phyloP scores from a whole-genome alignment of 768 basidiomycete species.

The Agaricus bisporus region DNA sequence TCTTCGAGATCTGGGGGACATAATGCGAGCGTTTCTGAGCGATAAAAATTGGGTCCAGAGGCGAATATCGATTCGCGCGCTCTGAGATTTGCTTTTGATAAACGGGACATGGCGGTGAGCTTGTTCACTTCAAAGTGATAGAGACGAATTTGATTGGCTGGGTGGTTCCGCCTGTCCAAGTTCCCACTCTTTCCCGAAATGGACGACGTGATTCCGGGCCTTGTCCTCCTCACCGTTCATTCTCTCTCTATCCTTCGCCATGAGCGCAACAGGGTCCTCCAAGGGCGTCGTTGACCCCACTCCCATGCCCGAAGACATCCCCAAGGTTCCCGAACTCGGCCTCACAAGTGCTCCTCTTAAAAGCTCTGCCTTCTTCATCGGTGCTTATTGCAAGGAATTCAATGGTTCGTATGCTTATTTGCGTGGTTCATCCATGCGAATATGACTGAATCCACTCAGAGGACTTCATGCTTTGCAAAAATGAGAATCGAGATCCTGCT shows the following conservation, averaged over 20 bases:
- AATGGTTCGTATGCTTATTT: constrained; percentile 63
- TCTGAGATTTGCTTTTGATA: constrained; percentile 47
- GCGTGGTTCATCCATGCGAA: background rate
- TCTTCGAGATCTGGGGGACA: constrained; percentile 71
- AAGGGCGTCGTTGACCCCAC: constrained; percentile 58
- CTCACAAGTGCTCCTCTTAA: constrained; percentile 90
- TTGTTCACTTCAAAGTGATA: too few relatives aligned
- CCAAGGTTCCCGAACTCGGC: constrained; percentile 85
- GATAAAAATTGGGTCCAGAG: constrained; percentile 58
- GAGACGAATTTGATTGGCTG: constrained; percentile 10
- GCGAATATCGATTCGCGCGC: constrained; percentile 67
- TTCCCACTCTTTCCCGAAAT: constrained; percentile 10
- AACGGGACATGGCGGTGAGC: constrained; percentile 39
- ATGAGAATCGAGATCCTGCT: constrained; percentile 81
- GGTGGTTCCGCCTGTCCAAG: background rate
- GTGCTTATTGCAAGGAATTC: constrained; percentile 90
- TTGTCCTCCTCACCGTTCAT: constrained; percentile 3
- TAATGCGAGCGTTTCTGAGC: constrained; percentile 54
- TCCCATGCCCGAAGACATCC: constrained; percentile 56
- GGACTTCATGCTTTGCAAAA: constrained; percentile 88
- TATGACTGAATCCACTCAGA: constrained; percentile 16
- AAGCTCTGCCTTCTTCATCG: constrained; percentile 96
- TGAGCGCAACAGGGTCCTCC: constrained; percentile 42
- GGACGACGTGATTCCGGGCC: constrained; percentile 9
- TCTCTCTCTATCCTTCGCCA: constrained; percentile 19